phyloP scores from a whole-genome alignment of 2,329 filamentous ascomycete genomes.

The Calycina herbarum region DNA sequence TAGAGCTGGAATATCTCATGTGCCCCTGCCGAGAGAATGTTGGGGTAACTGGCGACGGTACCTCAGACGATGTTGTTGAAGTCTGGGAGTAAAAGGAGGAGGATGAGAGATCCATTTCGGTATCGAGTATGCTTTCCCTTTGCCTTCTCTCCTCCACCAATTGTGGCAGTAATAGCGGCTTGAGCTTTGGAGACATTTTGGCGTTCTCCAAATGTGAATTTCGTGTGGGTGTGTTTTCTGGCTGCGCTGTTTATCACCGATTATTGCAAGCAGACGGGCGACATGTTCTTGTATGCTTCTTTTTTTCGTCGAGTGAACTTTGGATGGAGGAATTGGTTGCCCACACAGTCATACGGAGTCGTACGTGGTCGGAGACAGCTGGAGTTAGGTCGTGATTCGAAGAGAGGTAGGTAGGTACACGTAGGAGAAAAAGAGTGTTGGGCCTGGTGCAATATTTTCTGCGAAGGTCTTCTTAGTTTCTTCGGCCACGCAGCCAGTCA shows the following conservation, averaged over 20 bases:
- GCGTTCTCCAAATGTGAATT: constrained; percentile 11
- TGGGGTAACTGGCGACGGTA: constrained; percentile 69
- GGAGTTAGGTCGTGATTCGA: constrained; percentile 26
- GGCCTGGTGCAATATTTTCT: constrained; percentile 12
- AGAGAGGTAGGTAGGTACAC: constrained; percentile 27
- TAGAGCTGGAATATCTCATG: constrained; percentile 69
- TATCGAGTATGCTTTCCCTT: constrained; percentile 40
- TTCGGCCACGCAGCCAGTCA: constrained; percentile 11
- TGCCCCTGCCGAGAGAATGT: constrained; percentile 64
- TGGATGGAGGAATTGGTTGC: constrained; percentile 22
- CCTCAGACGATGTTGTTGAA: constrained; percentile 61
- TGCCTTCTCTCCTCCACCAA: constrained; percentile 52
- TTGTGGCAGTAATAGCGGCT: constrained; percentile 54
- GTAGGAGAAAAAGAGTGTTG: constrained; percentile 28
- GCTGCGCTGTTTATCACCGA: constrained; percentile 21
- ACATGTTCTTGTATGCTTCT: constrained; percentile 28
- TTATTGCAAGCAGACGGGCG: constrained; percentile 26
- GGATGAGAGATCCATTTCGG: constrained; percentile 34
- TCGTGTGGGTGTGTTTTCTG: constrained; percentile 3
- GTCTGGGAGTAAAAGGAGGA: constrained; percentile 34
- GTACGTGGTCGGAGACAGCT: constrained; percentile 35
- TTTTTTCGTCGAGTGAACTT: constrained; percentile 17
- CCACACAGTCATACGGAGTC: constrained; percentile 9
- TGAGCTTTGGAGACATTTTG: constrained; percentile 45
- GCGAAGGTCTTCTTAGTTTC: constrained; percentile 5